Percentiles rank a stretch among this genome's conserved stretches.
These are phyloP conservation scores for Dactylonectria macrodidyma DNA, from an alignment of 2,329 filamentous ascomycete genomes.

Conservation along the genomic window DNA sequence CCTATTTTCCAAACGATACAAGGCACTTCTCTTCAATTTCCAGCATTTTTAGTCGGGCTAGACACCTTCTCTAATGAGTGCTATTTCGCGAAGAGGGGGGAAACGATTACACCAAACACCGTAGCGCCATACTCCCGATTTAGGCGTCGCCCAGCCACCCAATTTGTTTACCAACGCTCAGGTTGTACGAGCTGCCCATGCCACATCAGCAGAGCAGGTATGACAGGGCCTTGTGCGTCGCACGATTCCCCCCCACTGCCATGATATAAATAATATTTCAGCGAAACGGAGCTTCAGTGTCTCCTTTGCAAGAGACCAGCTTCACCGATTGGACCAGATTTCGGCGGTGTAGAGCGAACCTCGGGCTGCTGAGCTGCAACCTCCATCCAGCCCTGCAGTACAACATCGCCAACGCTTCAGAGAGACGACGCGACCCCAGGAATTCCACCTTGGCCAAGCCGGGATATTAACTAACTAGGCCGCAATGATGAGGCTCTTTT, in stretches of 20 bases:
- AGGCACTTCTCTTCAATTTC: background rate
- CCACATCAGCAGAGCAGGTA: constrained; percentile 28
- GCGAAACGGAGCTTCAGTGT: background rate
- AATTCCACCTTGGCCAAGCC: background rate
- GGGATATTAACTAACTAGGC: background rate
- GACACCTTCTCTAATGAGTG: background rate
- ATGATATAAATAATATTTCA: constrained; percentile 18
- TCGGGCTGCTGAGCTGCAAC: constrained; percentile 6
- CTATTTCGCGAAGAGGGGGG: background rate
- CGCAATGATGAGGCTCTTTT: constrained; percentile 57
- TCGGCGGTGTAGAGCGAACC: constrained; percentile 32
- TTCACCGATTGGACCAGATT: constrained; percentile 16
- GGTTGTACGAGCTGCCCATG: constrained; percentile 37
- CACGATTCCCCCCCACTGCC: constrained; percentile 10
- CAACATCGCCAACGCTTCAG: background rate
- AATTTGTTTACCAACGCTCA: constrained; percentile 39
- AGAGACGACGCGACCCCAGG: background rate
- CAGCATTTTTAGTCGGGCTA: background rate
- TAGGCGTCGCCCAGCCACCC: constrained; percentile 47
- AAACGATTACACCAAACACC: background rate
- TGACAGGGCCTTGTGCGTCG: constrained; percentile 20
- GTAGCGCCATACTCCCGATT: constrained; percentile 1
- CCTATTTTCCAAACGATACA: background rate
- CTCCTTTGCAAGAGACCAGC: background rate
- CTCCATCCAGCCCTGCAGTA: constrained; percentile 1